These are phyloP conservation scores for Voacanga thouarsii DNA, from an alignment of 257 asterid species.

Conservation along the genomic window DNA sequence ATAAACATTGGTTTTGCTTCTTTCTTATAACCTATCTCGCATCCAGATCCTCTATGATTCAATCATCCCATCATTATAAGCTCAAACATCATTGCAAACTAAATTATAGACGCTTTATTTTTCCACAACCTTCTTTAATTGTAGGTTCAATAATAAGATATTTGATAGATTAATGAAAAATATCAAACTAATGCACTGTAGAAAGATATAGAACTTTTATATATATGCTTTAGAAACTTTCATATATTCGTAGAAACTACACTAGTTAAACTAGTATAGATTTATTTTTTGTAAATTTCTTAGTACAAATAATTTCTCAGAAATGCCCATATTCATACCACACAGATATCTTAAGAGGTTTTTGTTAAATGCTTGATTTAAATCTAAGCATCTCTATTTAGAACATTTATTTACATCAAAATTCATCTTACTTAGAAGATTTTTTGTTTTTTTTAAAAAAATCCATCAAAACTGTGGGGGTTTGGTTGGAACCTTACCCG, in stretches of 20 bases:
- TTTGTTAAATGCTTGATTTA: neutral
- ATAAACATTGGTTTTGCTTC: too few species aligned
- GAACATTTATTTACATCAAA: neutral
- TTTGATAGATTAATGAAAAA: too few species aligned
- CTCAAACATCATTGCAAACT: neutral
- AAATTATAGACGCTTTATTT: neutral
- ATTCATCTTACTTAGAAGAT: neutral
- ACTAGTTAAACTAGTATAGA: neutral
- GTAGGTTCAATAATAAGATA: too few species aligned
- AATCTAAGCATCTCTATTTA: neutral
- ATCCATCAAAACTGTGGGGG: too few species aligned
- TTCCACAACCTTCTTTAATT: too few species aligned
- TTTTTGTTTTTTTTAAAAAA: too few species aligned
- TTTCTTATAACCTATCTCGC: too few species aligned
- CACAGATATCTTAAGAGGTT: neutral
- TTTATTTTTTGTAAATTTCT: neutral
- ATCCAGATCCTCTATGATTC: too few species aligned
- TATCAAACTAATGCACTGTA: too few species aligned
- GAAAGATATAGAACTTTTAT: neutral
- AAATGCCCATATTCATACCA: neutral
- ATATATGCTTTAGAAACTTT: neutral
- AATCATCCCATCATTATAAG: neutral
- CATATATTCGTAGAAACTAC: too few species aligned
- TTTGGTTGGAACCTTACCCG: too few species aligned
- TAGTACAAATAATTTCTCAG: neutral